A percentile compares a stretch with the other conserved stretches of the same genome.
Conservation (phyloP, 495 filamentous ascomycete species). For the Penicillium pulvis region DNA sequence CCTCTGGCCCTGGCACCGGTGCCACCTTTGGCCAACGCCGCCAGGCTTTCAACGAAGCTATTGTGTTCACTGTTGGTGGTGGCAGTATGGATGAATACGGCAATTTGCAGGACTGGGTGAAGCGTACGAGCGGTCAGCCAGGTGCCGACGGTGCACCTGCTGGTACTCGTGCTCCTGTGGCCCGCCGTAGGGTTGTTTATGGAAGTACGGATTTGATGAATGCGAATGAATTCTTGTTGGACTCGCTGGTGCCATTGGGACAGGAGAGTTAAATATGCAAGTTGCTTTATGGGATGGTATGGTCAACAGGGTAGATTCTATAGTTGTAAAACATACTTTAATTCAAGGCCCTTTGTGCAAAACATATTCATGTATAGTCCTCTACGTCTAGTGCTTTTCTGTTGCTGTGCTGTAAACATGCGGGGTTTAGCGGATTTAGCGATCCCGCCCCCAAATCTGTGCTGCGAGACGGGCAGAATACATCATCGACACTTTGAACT, state of each 20-base stretch:
- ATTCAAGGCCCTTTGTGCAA: slow-evolving; percentile 8
- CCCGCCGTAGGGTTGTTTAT: slow-evolving; percentile 82
- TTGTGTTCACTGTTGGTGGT: slow-evolving; percentile 96
- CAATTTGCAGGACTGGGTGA: slow-evolving; percentile 95
- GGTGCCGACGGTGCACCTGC: slow-evolving; percentile 50
- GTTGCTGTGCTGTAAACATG: too few species aligned
- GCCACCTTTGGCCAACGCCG: slow-evolving; percentile 92
- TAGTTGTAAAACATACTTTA: slow-evolving; percentile 24
- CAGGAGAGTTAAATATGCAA: slow-evolving; percentile 52
- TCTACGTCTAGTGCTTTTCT: neutral
- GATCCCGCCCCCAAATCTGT: too few species aligned
- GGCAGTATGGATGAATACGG: slow-evolving; percentile 99
- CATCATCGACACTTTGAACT: too few species aligned
- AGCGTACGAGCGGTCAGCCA: slow-evolving; percentile 62
- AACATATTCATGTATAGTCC: neutral
- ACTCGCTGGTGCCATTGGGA: slow-evolving; percentile 80
- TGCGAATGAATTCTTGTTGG: slow-evolving; percentile 80
- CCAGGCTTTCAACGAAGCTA: slow-evolving; percentile 92
- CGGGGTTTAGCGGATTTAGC: too few species aligned
- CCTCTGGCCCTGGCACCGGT: slow-evolving; percentile 62
- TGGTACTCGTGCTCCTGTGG: slow-evolving; percentile 41
- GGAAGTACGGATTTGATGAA: slow-evolving; percentile 94
- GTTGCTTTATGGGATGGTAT: neutral
- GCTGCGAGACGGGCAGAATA: too few species aligned
- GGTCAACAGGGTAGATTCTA: slow-evolving; percentile 5